Base-by-base conservation (phyloP, 2,329 filamentous ascomycete genomes). In the Celoporthe dispersa region DNA sequence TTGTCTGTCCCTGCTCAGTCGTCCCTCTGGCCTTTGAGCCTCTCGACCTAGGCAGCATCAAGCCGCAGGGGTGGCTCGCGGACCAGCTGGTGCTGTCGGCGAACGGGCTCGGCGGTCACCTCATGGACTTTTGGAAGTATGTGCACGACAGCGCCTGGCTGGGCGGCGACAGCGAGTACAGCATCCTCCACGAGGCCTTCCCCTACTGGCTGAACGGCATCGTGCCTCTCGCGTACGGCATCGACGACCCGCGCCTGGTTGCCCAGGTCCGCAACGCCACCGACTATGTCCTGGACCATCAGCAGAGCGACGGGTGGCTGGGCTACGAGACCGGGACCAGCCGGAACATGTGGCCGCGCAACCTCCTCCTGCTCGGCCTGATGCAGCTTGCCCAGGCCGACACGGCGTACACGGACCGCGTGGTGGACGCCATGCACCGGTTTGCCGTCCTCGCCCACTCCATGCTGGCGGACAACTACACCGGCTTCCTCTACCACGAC, bases 151-250 rank as follows among this genome's bases (percentile, higher is more conserved):
- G 81, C 4, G 78, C 79, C 22, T 90, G 86, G 86, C 75, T 86
- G 1, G 86, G 85, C 2, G 85, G 86, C 6, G 73, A 79, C 41
- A 75, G 79, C 3, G 86, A 88, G 73, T 89, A 89, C 73, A 86
- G 81, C 16, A 77, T 77, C 31, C 78, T 88, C 2, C 82, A 88
- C 73, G 87, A 89, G 77, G 84, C 82, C 1, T 81, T 84, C 35
- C 85, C 86, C 0, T 88, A 88, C 75, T 89, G 86, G 85, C 85
- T 87, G 74, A 88, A 89, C 73, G 84, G 83, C 4, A 78, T 88
- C 1, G 86, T 89, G 1, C 86, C 87, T 25, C 80, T 89, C 33
- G 86, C 87, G 1, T 89, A 85, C 71, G 77, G 77, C 0, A 76
- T 86, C 5, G 79, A 85, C 65, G 83, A 88, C 74, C 73, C 77